Base-by-base conservation (phyloP, 2,329 filamentous ascomycete species). In the Chrysosporium queenslandicum region DNA sequence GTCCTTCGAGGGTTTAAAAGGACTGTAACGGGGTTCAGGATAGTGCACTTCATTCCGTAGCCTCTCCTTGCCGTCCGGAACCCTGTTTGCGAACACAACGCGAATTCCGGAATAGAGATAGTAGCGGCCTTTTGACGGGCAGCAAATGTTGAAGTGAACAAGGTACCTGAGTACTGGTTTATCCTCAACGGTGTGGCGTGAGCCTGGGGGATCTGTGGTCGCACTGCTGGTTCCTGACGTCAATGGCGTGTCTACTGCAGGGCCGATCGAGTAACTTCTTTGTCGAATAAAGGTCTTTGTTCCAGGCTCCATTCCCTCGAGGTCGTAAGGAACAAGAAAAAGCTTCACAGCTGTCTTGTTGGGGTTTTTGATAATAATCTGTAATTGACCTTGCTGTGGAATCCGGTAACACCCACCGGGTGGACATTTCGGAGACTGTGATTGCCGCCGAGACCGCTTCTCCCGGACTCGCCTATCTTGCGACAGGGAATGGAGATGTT, bases 331-430 rank as follows among this genome's bases (percentile, higher is more conserved):
- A 2, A 98, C 81, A 21, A 97, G 76, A 60, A 97, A 97, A 0
- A 98, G 75, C 67, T 98, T 97, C 51, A 97, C 91, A 1, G 92
- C 92, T 2, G 92, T 97, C 66, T 97, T 97, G 71, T 97, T 95
- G 14, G 90, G 91, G 62, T 97, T 98, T 67, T 97, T 97, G 66
- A 98, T 87, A 56, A 98, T 85, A 58, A 98, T 94, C 62, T 98
- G 92, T 12, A 98, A 75, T 68, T 97, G 92, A 0, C 92, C 92
- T 66, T 90, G 86, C 63, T 92, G 84, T 0, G 92, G 92, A 50
- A 98, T 95, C 40, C 92, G 84, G 66, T 97, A 98, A 63, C 86
- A 87, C 32, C 92, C 91, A 6, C 89, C 88, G 0, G 87, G 86
- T 0, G 89, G 87, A 14, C 84, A 80, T 67, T 79, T 82, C 1